These are phyloP conservation scores for Phylloporus sp. DNA, from an alignment of 768 basidiomycete species.

Conservation along the genomic window DNA sequence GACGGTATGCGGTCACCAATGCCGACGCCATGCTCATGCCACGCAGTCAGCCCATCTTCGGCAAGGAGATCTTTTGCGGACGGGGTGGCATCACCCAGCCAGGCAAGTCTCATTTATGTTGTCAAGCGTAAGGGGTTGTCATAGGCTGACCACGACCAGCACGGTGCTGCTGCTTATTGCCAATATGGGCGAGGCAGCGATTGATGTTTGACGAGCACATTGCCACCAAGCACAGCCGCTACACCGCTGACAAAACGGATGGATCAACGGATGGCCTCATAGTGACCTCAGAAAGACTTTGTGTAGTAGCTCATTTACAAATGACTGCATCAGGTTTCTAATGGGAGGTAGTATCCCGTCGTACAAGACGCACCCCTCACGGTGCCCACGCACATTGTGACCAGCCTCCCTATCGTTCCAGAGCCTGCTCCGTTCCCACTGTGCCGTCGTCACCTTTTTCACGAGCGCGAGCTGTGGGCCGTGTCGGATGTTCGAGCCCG, in stretches of 20 bases:
- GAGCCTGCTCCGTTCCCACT: conserved; percentile 58
- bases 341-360: conserved; percentile 77
- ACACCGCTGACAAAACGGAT: conserved; percentile 92
- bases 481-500: conserved; percentile 78
- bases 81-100: conserved; percentile 73
- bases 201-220: conserved; percentile 89
- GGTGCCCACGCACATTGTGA: conserved; percentile 64
- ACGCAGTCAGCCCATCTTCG: conserved; percentile 84
- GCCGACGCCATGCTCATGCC: conserved; percentile 7
- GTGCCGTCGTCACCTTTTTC: conserved; percentile 77
- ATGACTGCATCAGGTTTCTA: conserved; percentile 81
- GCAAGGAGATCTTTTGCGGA: conserved; percentile 86
- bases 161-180: conserved; percentile 67
- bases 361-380: conserved; percentile 59
- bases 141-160: conserved; percentile 40
- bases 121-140: neutral
- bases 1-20: conserved; percentile 84
- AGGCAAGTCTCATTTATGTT: conserved; percentile 70
- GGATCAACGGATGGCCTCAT: conserved; percentile 46
- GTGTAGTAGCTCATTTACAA: conserved; percentile 95
- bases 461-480: conserved; percentile 74
- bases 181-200: conserved; percentile 71
- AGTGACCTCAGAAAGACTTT: conserved; percentile 63
- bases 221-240: conserved; percentile 66
- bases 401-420: conserved; percentile 73